Evolutionary conservation across 2,329 filamentous ascomycete species (phyloP).

Genomic region (Curvularia verruculosa): DNA sequence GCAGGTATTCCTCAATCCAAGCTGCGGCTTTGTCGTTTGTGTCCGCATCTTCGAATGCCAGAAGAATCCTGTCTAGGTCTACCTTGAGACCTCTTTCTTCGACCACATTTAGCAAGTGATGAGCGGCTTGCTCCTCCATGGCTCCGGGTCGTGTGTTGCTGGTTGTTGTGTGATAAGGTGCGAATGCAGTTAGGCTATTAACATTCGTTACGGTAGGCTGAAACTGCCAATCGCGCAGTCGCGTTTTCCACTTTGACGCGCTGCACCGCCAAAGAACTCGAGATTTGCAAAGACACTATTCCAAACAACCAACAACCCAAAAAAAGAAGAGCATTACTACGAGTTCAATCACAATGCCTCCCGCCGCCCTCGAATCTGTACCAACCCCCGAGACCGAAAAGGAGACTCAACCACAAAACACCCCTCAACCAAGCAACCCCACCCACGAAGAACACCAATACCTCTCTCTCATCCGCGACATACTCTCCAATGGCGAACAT

Average conservation of each 20-base stretch:
- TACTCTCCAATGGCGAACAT: slow-evolving; percentile 82
- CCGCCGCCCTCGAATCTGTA: slow-evolving; percentile 35
- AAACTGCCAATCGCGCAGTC: slow-evolving; percentile 37
- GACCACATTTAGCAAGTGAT: slow-evolving; percentile 53
- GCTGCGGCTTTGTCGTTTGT: slow-evolving; percentile 49
- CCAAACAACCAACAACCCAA: not conserved
- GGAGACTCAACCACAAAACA: slow-evolving; percentile 26
- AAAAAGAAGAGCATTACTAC: not conserved
- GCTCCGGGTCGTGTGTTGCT: slow-evolving; percentile 1
- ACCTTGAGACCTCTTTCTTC: slow-evolving; percentile 53
- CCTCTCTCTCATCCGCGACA: slow-evolving; percentile 83
- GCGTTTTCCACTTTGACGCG: slow-evolving; percentile 38
- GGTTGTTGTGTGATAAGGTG: slow-evolving; percentile 33
- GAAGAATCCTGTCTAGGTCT: slow-evolving; percentile 55
- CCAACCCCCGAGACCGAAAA: slow-evolving; percentile 26
- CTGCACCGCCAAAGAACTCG: slow-evolving; percentile 17
- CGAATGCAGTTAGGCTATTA: slow-evolving; percentile 30
- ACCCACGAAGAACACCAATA: slow-evolving; percentile 92
- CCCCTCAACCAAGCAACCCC: slow-evolving; percentile 22
- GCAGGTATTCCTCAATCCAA: slow-evolving; percentile 57
- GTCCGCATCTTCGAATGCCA: slow-evolving; percentile 54
- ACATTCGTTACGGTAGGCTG: slow-evolving; percentile 24
- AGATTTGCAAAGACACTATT: not conserved
- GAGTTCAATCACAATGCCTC: slow-evolving; percentile 31
- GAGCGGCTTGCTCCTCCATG: slow-evolving; percentile 48